Evolutionary conservation across 768 basidiomycete species (phyloP).

Genomic region (Boletus subparvulus): DNA sequence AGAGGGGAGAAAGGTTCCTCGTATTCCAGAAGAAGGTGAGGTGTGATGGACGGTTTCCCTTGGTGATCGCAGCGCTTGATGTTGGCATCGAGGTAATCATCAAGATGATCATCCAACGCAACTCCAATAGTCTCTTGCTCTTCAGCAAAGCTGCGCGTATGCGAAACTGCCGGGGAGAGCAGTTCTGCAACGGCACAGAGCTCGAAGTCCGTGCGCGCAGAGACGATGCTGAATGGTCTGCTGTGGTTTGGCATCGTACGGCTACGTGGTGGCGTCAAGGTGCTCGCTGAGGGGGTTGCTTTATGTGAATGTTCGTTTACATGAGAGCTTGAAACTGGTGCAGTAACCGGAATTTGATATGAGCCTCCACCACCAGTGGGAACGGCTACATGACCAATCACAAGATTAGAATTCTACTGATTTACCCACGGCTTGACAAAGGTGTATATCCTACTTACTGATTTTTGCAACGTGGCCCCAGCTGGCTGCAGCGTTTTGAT

Average conservation of each 20-base stretch:
- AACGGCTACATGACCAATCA: slow-evolving; percentile 22
- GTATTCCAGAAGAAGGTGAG: slow-evolving; percentile 32
- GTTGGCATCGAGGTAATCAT: slow-evolving; percentile 31
- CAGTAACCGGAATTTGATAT: slow-evolving; percentile 12
- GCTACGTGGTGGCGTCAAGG: slow-evolving; percentile 21
- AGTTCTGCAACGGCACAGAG: slow-evolving; percentile 52
- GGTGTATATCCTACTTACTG: slow-evolving; percentile 30
- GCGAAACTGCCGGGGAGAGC: slow-evolving; percentile 37
- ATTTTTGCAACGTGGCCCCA: slow-evolving; percentile 21
- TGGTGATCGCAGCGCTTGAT: slow-evolving; percentile 12
- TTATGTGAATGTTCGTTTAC: slow-evolving; percentile 22
- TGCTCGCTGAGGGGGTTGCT: slow-evolving; percentile 24
- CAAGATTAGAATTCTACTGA: slow-evolving; percentile 24
- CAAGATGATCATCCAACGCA: slow-evolving; percentile 29
- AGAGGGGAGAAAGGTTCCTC: slow-evolving; percentile 33
- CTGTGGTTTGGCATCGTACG: slow-evolving; percentile 26
- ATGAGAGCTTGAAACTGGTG: slow-evolving; percentile 12
- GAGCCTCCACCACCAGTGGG: slow-evolving; percentile 18
- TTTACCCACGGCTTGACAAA: slow-evolving; percentile 22
- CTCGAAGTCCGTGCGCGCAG: slow-evolving; percentile 49
- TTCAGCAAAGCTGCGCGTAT: slow-evolving; percentile 21
- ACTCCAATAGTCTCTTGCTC: slow-evolving; percentile 23
- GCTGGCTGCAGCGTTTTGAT: slow-evolving; percentile 22
- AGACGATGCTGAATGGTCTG: slow-evolving; percentile 44
- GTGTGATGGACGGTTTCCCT: slow-evolving; percentile 7